Evolutionary conservation across 2,329 filamentous ascomycete species (phyloP), one percentile per base, ranked within the genome.

Genomic region (Neonectria faginata): DNA sequence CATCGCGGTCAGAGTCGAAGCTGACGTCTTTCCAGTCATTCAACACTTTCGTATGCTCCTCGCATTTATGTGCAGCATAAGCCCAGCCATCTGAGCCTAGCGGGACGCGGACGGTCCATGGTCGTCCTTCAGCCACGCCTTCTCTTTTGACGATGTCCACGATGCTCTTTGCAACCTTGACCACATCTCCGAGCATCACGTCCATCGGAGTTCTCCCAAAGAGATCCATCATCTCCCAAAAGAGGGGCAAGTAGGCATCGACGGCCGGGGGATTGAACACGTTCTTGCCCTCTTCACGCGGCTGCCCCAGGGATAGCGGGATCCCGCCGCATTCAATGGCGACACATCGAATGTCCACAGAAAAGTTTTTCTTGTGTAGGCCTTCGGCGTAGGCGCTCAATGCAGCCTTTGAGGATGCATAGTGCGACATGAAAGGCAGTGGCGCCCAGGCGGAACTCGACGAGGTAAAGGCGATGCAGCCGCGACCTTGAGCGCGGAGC

Each of bases 251-350:
- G 16, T 56, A 33, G 11, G 42, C 59, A 4, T 56, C 59, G 33
- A 57, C 18, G 11, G 44, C 22, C 1, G 59, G 52, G 12, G 29
- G n/a, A 2, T 16, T 25, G 22, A 57, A 59, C 10, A 31, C 5
- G 14, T 48, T n/a, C 25, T 50, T 42, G 44, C 52, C 45, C 18
- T 41, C 51, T 8, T 68, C 70, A 25, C 74, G 73, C 4, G 75
- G 69, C 51, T 77, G 69, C 11, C 69, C 71, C 7, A 78, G 70
- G 16, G 67, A 61, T 4, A 76, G 77, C 5, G 70, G 67, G 39
- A 76, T 72, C 3, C 75, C 77, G 3, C 77, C 77, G 45, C 67
- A 76, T 62, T 79, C 77, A 41, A 79, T 72, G n/a, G 74, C 73
- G 9, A 78, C 72, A 41, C 71, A 73, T 27, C 66, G 59, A 54